Evolutionary conservation across 2,329 filamentous ascomycete species (phyloP).

Genomic region (Endothia cerciana): DNA sequence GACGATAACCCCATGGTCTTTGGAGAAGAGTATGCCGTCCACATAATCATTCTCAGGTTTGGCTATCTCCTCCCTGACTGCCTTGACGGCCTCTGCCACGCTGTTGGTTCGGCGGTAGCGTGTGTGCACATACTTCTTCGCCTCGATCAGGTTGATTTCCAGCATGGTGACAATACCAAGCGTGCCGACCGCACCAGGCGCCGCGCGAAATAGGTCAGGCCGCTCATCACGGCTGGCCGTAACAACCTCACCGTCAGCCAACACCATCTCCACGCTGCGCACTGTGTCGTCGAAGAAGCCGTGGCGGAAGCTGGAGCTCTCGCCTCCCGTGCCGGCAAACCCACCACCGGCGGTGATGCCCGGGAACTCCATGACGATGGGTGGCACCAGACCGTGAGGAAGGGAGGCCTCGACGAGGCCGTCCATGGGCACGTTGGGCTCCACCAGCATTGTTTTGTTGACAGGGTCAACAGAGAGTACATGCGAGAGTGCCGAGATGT

Average conservation of each 20-base stretch:
- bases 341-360: slow-evolving; percentile 76
- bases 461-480: slow-evolving; percentile 65
- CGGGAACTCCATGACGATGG: slow-evolving; percentile 77
- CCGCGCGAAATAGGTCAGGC: slow-evolving; percentile 65
- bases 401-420: slow-evolving; percentile 69
- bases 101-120: slow-evolving; percentile 61
- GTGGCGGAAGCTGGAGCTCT: slow-evolving; percentile 71
- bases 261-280: slow-evolving; percentile 68
- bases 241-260: slow-evolving; percentile 68
- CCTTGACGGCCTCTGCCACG: slow-evolving; percentile 50
- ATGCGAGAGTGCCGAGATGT: slow-evolving; percentile 66
- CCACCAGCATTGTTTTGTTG: slow-evolving; percentile 64
- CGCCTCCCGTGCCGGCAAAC: slow-evolving; percentile 71
- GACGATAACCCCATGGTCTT: slow-evolving; percentile 65
- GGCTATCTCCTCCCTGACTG: slow-evolving; percentile 52
- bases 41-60: slow-evolving; percentile 66
- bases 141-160: slow-evolving; percentile 65
- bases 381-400: slow-evolving; percentile 66
- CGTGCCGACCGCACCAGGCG: slow-evolving; percentile 69
- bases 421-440: slow-evolving; percentile 74
- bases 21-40: slow-evolving; percentile 71
- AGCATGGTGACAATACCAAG: slow-evolving; percentile 70
- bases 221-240: slow-evolving; percentile 44
- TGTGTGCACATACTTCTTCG: slow-evolving; percentile 63
- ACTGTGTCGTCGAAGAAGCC: slow-evolving; percentile 73